These are phyloP conservation scores for Coniella lustricola DNA, from an alignment of 2,329 filamentous ascomycete genomes.

Conservation along the genomic window DNA sequence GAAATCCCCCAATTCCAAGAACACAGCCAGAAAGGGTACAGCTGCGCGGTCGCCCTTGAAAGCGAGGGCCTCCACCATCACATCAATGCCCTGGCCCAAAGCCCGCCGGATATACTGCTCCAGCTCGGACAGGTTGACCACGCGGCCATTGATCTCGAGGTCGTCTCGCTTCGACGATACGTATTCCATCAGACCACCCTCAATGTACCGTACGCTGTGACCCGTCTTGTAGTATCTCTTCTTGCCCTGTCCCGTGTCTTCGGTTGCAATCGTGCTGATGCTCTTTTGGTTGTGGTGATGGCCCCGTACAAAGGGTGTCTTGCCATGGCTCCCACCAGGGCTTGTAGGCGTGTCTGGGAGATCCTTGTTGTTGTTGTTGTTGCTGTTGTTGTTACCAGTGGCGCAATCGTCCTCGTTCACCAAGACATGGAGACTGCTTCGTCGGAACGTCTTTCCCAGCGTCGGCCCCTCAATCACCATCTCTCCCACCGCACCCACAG, in stretches of 20 bases:
- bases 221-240: constrained; percentile 42
- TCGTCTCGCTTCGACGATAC: constrained; percentile 37
- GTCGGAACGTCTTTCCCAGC: constrained; percentile 26
- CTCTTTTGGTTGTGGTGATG: constrained; percentile 18
- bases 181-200: constrained; percentile 42
- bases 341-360: constrained; percentile 22
- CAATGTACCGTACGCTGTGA: constrained; percentile 41
- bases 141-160: constrained; percentile 31
- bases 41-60: constrained; percentile 34
- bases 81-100: constrained; percentile 39
- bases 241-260: constrained; percentile 22
- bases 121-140: constrained; percentile 35
- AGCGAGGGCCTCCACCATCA: constrained; percentile 40
- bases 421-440: constrained; percentile 2
- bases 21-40: constrained; percentile 37
- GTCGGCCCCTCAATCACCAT: constrained; percentile 50
- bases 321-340: constrained; percentile 20
- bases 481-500: constrained; percentile 38
- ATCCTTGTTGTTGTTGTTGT: neutral
- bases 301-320: constrained; percentile 21
- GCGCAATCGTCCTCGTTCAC: constrained; percentile 3
- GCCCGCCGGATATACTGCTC: constrained; percentile 41
- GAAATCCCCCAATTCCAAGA: constrained; percentile 40
- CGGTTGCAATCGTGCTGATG: constrained; percentile 13
- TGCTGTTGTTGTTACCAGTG: no score